Evolutionary conservation across 169 alveolate species (phyloP).

Genomic region (Plasmodium relictum): DNA sequence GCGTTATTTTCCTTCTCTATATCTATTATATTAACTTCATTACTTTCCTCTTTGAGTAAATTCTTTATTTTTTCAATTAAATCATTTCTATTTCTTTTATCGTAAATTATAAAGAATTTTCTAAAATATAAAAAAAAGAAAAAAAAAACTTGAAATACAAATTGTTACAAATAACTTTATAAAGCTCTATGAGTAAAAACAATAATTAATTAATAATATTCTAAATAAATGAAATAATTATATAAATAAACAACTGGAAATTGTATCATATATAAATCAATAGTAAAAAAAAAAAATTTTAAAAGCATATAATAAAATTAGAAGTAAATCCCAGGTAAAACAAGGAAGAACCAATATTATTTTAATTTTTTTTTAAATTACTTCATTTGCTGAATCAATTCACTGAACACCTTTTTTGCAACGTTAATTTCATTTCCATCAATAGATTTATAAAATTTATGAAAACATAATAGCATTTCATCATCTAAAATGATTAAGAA

Average conservation of each 20-base stretch:
- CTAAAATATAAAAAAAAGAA: constrained; percentile 13
- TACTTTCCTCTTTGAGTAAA: constrained; percentile 50
- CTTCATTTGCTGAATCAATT: constrained; percentile 55
- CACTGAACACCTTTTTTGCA: constrained; percentile 34
- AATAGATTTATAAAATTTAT: constrained; percentile 50
- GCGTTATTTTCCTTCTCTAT: constrained; percentile 4
- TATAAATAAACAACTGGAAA: no score
- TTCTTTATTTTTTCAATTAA: constrained; percentile 42
- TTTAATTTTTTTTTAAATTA: constrained; percentile 8
- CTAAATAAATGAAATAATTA: no score
- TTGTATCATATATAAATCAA: no score
- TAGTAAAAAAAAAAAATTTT: no score
- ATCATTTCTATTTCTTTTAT: constrained; percentile 46
- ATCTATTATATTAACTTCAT: constrained; percentile 62
- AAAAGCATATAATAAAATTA: background rate
- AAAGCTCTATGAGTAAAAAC: no score
- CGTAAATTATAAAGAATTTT: constrained; percentile 39
- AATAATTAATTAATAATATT: no score
- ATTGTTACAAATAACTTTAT: no score
- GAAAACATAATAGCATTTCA: constrained; percentile 45
- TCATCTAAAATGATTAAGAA: constrained; percentile 33
- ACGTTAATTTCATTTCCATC: constrained; percentile 38
- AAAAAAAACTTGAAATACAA: no score
- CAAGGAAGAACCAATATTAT: background rate
- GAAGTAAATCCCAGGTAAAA: no score